Conservation (phyloP, 83 land plant species). For the Thuja plicata region DNA sequence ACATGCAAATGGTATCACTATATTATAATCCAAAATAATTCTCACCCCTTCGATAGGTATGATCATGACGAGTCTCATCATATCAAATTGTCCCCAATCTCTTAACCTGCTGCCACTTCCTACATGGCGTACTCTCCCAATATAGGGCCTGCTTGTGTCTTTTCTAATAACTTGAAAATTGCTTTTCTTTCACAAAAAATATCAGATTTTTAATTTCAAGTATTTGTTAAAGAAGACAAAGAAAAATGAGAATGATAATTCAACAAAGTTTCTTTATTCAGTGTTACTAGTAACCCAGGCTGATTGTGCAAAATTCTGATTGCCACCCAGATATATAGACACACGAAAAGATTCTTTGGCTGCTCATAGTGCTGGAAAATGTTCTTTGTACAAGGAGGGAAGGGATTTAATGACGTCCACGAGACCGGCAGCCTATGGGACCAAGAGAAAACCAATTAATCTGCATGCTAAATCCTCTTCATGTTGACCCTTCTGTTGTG, state of each 20-base stretch:
- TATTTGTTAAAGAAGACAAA: neutral
- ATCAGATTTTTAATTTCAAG: neutral
- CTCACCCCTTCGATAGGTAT: too few relatives aligned
- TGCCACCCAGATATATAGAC: neutral
- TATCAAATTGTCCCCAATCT: too few relatives aligned
- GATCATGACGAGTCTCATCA: too few relatives aligned
- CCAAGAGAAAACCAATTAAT: too few relatives aligned
- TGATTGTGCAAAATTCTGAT: neutral
- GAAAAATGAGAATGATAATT: neutral
- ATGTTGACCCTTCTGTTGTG: too few relatives aligned
- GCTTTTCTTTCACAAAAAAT: neutral
- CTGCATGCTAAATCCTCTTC: too few relatives aligned
- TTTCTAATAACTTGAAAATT: neutral
- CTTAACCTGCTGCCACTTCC: too few relatives aligned
- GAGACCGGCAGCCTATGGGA: too few relatives aligned
- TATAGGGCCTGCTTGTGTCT: neutral
- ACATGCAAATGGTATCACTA: too few relatives aligned
- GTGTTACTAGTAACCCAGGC: neutral
- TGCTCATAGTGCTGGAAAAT: neutral
- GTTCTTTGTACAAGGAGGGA: neutral
- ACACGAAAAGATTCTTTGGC: neutral
- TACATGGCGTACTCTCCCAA: too few relatives aligned
- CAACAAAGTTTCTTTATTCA: neutral
- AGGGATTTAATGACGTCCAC: too few relatives aligned
- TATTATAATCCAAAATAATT: too few relatives aligned